A percentile compares a stretch with the other conserved stretches of the same genome.
phyloP scores from a whole-genome alignment of 441 rosid genomes.

The Erodium moschatum region DNA sequence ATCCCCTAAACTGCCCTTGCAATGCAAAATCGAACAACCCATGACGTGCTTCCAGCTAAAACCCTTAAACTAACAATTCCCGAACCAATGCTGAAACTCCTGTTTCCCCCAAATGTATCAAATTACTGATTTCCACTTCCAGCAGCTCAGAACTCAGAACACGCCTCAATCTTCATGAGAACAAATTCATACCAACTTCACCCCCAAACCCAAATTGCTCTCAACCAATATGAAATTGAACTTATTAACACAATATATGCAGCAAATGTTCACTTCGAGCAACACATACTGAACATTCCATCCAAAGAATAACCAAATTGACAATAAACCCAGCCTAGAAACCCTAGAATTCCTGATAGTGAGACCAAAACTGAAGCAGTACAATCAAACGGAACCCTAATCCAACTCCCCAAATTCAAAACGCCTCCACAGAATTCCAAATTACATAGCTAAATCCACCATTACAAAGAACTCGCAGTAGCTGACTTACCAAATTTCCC shows the following conservation, averaged over 20 bases:
- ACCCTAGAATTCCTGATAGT: neutral
- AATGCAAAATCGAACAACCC: slow-evolving; percentile 22
- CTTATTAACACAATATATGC: neutral
- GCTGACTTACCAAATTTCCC: neutral
- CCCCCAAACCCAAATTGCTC: neutral
- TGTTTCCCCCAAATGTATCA: neutral
- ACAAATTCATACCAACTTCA: neutral
- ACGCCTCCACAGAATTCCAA: neutral
- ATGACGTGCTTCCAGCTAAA: slow-evolving; percentile 21
- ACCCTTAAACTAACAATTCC: neutral
- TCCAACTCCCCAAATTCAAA: neutral
- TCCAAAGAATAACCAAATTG: neutral
- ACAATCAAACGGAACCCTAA: neutral
- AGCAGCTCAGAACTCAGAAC: too few relatives aligned
- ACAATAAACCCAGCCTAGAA: neutral
- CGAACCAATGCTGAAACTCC: neutral
- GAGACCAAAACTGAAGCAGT: neutral
- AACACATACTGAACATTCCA: neutral
- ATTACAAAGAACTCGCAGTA: slow-evolving; percentile 3
- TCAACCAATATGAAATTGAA: neutral
- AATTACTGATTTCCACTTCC: neutral
- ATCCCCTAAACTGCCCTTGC: slow-evolving; percentile 20
- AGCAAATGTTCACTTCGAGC: neutral
- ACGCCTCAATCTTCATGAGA: neutral
- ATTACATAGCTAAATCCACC: neutral